phyloP scores from a whole-genome alignment of 192 early-diverging fungal species.

The Fimicolochytrium jonesii region DNA sequence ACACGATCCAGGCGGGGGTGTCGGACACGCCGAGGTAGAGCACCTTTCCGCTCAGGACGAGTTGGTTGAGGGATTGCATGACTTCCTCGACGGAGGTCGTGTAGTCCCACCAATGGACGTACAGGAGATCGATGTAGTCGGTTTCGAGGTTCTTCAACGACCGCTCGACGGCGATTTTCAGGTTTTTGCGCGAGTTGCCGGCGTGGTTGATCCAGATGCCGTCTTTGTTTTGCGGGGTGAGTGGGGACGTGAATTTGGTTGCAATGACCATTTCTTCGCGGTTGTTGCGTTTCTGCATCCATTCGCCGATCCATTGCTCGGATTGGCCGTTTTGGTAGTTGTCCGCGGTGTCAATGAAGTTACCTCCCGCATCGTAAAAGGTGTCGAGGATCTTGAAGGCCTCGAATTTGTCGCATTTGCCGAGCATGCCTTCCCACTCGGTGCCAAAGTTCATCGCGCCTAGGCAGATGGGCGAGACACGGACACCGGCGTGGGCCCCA shows the following conservation, averaged over 20 bases:
- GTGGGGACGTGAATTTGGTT: constrained; percentile 16
- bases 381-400: constrained; percentile 17
- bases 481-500: constrained; percentile 7
- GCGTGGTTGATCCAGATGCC: constrained; percentile 2
- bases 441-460: constrained; percentile 21
- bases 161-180: neutral
- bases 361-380: constrained; percentile 18
- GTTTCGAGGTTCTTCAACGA: constrained; percentile 17
- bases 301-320: constrained; percentile 21
- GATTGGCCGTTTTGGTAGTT: constrained; percentile 17
- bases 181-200: constrained; percentile 3
- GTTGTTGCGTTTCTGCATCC: constrained; percentile 22
- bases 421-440: neutral
- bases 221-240: neutral
- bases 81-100: constrained; percentile 7
- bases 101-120: constrained; percentile 21
- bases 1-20: constrained; percentile 19
- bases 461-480: constrained; percentile 15
- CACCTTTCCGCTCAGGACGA: constrained; percentile 15
- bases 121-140: constrained; percentile 4
- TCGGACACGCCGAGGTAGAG: constrained; percentile 23
- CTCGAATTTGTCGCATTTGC: constrained; percentile 11
- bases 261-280: constrained; percentile 24
- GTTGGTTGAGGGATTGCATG: constrained; percentile 19
- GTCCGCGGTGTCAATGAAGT: constrained; percentile 24